Percentiles rank a stretch among this genome's conserved stretches.
Evolutionary conservation across 331 rosid species (phyloP).

Genomic region (Quercus lobata): DNA sequence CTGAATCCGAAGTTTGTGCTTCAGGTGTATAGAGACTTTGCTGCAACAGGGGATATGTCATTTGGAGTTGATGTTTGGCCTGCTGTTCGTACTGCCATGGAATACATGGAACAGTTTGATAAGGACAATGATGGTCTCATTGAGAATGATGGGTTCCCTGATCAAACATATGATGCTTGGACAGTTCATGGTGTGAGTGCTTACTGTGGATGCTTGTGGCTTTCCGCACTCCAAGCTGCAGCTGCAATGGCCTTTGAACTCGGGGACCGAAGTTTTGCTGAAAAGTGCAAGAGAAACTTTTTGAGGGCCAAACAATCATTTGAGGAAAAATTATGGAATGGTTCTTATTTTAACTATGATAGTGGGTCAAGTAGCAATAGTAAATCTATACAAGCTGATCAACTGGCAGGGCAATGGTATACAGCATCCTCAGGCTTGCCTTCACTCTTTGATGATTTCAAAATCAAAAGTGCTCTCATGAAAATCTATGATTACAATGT

Average conservation of each 20-base stretch:
- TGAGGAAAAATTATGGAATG: constrained; percentile 89
- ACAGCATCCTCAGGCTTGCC: constrained; percentile 94
- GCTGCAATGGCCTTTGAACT: constrained; percentile 91
- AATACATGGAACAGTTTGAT: constrained; percentile 91
- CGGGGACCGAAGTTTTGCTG: constrained; percentile 85
- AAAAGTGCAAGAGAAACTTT: constrained; percentile 81
- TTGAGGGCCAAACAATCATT: constrained; percentile 84
- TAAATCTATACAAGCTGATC: constrained; percentile 97
- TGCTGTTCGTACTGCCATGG: constrained; percentile 94
- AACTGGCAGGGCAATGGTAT: constrained; percentile 98
- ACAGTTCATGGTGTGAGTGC: constrained; percentile 98
- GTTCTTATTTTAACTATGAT: constrained; percentile 94
- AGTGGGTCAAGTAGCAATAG: constrained; percentile 91
- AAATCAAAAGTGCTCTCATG: constrained; percentile 71
- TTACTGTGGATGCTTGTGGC: constrained; percentile 94
- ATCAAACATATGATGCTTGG: constrained; percentile 98
- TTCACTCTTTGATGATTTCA: constrained; percentile 74
- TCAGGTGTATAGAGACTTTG: constrained; percentile 88
- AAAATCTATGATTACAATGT: constrained; percentile 90
- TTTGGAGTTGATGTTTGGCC: constrained; percentile 99
- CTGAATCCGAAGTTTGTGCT: constrained; percentile 94
- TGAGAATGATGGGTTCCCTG: constrained; percentile 96
- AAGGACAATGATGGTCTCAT: constrained; percentile 83
- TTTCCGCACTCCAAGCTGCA: constrained; percentile 98
- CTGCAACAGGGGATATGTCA: constrained; percentile 87